These are phyloP conservation scores for Fragosphaeria purpurea DNA, from an alignment of 2,329 filamentous ascomycete genomes.

Conservation along the genomic window DNA sequence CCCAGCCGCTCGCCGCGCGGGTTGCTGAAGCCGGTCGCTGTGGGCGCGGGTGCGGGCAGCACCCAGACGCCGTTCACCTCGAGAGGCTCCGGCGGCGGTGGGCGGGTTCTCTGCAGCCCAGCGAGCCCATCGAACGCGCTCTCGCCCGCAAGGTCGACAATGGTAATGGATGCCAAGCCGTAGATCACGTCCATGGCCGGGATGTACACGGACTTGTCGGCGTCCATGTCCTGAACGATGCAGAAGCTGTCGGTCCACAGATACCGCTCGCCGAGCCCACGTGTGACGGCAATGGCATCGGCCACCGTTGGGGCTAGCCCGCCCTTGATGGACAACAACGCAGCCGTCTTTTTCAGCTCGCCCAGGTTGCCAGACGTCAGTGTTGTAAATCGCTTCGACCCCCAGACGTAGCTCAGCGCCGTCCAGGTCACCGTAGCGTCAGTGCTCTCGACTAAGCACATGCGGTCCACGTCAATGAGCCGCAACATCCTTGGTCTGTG, in stretches of 20 bases:
- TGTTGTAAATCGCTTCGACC: not conserved
- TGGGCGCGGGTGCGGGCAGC: not conserved
- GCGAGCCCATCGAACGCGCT: not conserved
- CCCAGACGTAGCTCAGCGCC: slow-evolving; percentile 3
- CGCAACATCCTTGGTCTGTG: not conserved
- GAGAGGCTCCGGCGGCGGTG: not conserved
- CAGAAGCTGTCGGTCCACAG: slow-evolving; percentile 14
- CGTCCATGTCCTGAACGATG: slow-evolving; percentile 10
- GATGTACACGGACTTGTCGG: slow-evolving; percentile 1
- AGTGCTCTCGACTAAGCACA: not conserved
- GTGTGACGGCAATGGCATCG: not conserved
- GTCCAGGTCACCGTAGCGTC: not conserved
- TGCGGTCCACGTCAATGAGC: not conserved
- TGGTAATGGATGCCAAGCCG: slow-evolving; percentile 8
- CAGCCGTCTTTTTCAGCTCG: not conserved
- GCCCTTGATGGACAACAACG: not conserved
- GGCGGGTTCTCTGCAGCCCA: not conserved
- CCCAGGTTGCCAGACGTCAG: not conserved
- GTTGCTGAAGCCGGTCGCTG: not conserved
- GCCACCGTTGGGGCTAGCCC: not conserved
- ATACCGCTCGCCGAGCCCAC: slow-evolving; percentile 9
- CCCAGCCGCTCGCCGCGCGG: not conserved
- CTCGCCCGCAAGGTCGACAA: slow-evolving; percentile 2
- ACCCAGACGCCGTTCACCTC: not conserved
- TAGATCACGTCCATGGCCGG: slow-evolving; percentile 14